Conservation (phyloP, 805 yeast species). For the Myxozyma sirexii region DNA sequence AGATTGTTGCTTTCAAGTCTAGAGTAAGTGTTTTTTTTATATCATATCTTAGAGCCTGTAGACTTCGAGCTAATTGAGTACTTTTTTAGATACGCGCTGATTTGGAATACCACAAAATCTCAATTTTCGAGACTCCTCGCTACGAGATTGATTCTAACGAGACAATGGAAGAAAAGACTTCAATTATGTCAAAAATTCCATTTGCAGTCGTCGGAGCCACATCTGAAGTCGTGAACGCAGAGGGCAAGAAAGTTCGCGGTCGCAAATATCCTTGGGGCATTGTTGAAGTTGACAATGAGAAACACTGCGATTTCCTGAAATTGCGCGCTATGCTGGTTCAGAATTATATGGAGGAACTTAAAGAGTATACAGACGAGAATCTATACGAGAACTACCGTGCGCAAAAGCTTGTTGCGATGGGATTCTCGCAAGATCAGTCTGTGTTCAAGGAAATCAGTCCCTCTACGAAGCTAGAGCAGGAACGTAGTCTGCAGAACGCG, state of each 20-base stretch:
- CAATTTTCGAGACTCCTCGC: constrained; percentile 72
- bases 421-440: constrained; percentile 86
- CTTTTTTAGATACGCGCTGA: constrained; percentile 55
- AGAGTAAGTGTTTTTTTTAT: constrained; percentile 4
- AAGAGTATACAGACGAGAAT: constrained; percentile 74
- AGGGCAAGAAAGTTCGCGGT: constrained; percentile 63
- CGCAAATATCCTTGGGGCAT: constrained; percentile 84
- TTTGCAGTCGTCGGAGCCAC: constrained; percentile 73
- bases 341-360: constrained; percentile 89
- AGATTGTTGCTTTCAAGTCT: constrained; percentile 71
- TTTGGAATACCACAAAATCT: constrained; percentile 70
- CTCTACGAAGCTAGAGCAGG: constrained; percentile 87
- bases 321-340: constrained; percentile 86
- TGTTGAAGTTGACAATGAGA: constrained; percentile 84
- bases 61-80: background rate
- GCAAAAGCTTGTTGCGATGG: constrained; percentile 74
- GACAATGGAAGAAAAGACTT: constrained; percentile 63
- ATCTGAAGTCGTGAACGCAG: constrained; percentile 48
- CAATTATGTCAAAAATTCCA: constrained; percentile 70
- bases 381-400: constrained; percentile 90
- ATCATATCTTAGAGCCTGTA: background rate
- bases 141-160: constrained; percentile 87
- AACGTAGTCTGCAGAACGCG: constrained; percentile 88
- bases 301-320: constrained; percentile 87
- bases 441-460: constrained; percentile 98